Evolutionary conservation across 2,329 filamentous ascomycete genomes (phyloP).

Genomic region (Aspergillus chevalieri): DNA sequence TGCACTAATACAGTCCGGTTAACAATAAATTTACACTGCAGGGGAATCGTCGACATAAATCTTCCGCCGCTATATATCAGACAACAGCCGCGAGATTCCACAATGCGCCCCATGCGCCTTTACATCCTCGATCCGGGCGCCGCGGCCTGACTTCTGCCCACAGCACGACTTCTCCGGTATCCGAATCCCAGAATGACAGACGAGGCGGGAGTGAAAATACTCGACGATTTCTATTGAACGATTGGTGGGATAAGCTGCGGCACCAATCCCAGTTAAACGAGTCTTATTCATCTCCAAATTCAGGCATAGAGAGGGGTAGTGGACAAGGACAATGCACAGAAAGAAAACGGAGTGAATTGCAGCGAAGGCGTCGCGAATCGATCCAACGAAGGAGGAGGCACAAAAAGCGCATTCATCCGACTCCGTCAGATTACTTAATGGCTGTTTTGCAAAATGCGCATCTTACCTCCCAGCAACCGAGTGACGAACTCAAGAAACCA

Average conservation of each 20-base stretch:
- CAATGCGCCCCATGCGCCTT: constrained; percentile 7
- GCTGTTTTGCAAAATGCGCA: constrained; percentile 19
- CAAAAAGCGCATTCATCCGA: constrained; percentile 6
- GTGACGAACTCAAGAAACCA: constrained; percentile 2
- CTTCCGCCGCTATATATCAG: not conserved
- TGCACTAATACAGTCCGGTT: not conserved
- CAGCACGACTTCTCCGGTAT: not conserved
- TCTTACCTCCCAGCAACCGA: not conserved
- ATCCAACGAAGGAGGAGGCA: not conserved
- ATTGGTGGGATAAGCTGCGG: constrained; percentile 10
- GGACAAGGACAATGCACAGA: not conserved
- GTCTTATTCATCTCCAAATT: constrained; percentile 1
- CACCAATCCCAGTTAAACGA: constrained; percentile 11
- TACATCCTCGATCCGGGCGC: not conserved
- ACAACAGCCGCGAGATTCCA: not conserved
- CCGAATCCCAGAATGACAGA: not conserved
- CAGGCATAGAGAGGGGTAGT: not conserved
- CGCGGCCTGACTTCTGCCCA: constrained; percentile 3
- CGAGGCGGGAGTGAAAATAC: not conserved
- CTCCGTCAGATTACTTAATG: constrained; percentile 26
- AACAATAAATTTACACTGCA: not conserved
- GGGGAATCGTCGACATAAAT: not conserved
- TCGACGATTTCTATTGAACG: constrained; percentile 5
- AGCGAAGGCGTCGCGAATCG: not conserved
- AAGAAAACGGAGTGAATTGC: not conserved